phyloP scores from a whole-genome alignment of 169 alveolate genomes.

The Plasmodium sp. region DNA sequence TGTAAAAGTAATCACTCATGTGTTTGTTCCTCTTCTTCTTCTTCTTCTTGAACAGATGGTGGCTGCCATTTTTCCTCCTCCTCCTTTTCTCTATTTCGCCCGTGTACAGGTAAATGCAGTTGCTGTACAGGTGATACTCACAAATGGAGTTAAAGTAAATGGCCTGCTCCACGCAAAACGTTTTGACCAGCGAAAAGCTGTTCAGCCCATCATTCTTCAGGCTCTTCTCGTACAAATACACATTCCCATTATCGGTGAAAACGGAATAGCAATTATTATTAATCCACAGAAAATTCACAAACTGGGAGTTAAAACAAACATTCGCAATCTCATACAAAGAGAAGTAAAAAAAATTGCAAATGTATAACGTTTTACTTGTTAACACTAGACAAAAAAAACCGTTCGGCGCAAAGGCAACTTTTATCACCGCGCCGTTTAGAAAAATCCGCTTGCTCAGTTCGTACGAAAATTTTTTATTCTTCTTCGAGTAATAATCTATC shows the following conservation, averaged over 20 bases:
- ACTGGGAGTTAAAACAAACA: slow-evolving; percentile 31
- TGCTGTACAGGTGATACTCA: slow-evolving; percentile 66
- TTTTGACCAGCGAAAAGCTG: slow-evolving; percentile 20
- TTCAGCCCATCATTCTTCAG: slow-evolving; percentile 37
- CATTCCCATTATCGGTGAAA: slow-evolving; percentile 50
- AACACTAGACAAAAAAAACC: slow-evolving; percentile 72
- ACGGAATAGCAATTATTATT: slow-evolving; percentile 47
- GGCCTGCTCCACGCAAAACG: slow-evolving; percentile 38
- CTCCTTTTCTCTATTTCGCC: slow-evolving; percentile 54
- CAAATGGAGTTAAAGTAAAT: slow-evolving; percentile 60
- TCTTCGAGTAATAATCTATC: slow-evolving; percentile 71
- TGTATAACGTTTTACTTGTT: slow-evolving; percentile 58
- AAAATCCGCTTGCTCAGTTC: slow-evolving; percentile 54
- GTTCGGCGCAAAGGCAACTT: slow-evolving; percentile 54
- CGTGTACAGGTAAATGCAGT: slow-evolving; percentile 53
- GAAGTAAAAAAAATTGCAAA: slow-evolving; percentile 68
- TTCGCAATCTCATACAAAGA: slow-evolving; percentile 41
- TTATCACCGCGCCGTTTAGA: slow-evolving; percentile 64
- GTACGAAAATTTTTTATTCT: slow-evolving; percentile 62
- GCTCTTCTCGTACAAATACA: slow-evolving; percentile 54
- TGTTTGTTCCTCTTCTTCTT: slow-evolving; percentile 14
- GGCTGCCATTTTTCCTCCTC: slow-evolving; percentile 11
- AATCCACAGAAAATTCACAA: slow-evolving; percentile 64
- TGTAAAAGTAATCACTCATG: slow-evolving; percentile 57
- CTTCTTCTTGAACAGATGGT: slow-evolving; percentile 54